Base-by-base conservation (phyloP, 2,329 filamentous ascomycete species). In the Verticillium albo-atrum region DNA sequence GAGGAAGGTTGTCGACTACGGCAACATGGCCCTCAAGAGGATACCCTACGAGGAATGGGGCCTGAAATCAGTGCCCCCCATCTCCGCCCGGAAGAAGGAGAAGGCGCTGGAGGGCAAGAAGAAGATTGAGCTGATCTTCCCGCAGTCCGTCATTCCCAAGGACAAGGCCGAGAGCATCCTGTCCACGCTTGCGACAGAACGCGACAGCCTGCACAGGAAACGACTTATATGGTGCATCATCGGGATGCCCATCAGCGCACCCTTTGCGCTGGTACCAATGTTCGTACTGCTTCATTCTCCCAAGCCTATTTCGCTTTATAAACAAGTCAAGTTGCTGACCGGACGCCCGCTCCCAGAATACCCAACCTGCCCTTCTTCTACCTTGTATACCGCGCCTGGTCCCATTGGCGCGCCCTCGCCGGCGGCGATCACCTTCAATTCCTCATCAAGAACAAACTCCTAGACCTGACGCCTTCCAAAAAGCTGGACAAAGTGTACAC, bases 1-100 rank as follows among this genome's bases (percentile, higher is more conserved):
- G 79, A 92, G 89, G 71, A 86, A 86, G 67, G 82, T 97, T 23
- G 94, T 95, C 57, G 82, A 84, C 61, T 96, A 94, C 74, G 95
- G 95, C 59, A 97, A 99, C 76, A 80, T 86, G 55, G 86, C 91
- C 17, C 85, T 99, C 62, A 88, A 91, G 67, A 86, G 91, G 63
- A 96, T 99, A 68, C 91, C 95, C 3, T 97, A 91, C 72, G 91
- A 98, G 76, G 95, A 99, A 88, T 99, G 95, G 95, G 92, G 91
- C 0, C 82, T 99, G 66, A 98, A 98, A 78, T 96, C 92, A 35
- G 88, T 99, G 57, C 95, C 95, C 52, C 89, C 93, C 25, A 80
- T 96, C 66, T 91, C 87, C 50, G 78, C 85, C 60, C 83, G 85
- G 65, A 82, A 87, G 60, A 82, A 84, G 66, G 79, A 83, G 55